These are phyloP conservation scores for Myxozyma neglecta DNA, from an alignment of 805 yeast species.

Conservation along the genomic window DNA sequence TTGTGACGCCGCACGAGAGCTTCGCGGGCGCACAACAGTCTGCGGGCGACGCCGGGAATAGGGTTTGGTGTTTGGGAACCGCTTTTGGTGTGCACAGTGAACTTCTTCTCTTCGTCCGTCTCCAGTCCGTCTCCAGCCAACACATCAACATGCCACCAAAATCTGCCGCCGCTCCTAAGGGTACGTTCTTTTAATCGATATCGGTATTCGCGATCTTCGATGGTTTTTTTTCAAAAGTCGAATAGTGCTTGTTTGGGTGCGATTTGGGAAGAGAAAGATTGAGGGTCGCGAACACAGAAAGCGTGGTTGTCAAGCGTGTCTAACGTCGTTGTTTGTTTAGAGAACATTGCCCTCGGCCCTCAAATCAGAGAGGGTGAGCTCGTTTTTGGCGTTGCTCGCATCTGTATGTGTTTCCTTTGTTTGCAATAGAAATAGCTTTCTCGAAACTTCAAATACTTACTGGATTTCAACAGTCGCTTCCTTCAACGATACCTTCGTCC, in stretches of 20 bases:
- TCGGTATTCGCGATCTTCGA: neutral
- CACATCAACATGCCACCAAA: conserved; percentile 25
- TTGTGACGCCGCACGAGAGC: neutral
- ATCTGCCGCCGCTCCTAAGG: conserved; percentile 18
- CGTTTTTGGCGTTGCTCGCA: conserved; percentile 99
- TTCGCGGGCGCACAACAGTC: neutral
- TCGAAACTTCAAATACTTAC: neutral
- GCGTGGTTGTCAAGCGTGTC: neutral
- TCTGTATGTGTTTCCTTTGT: conserved; percentile 48
- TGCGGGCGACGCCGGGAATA: conserved; percentile 1
- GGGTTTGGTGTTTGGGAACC: conserved; percentile 11
- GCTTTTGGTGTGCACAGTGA: neutral
- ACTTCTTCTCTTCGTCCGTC: neutral
- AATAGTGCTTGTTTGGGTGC: neutral
- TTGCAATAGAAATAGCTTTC: neutral
- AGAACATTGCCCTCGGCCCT: conserved; percentile 63
- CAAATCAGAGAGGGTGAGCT: conserved; percentile 96
- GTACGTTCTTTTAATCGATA: conserved; percentile 6
- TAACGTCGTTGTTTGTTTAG: conserved; percentile 28
- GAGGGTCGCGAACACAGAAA: neutral
- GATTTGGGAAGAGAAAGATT: neutral
- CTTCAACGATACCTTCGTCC: conserved; percentile 99
- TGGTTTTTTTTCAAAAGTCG: neutral
- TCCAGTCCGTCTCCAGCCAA: neutral
- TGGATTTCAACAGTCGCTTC: conserved; percentile 61